Base-by-base conservation (phyloP, 441 rosid species). In the Gossypium gossypioides region DNA sequence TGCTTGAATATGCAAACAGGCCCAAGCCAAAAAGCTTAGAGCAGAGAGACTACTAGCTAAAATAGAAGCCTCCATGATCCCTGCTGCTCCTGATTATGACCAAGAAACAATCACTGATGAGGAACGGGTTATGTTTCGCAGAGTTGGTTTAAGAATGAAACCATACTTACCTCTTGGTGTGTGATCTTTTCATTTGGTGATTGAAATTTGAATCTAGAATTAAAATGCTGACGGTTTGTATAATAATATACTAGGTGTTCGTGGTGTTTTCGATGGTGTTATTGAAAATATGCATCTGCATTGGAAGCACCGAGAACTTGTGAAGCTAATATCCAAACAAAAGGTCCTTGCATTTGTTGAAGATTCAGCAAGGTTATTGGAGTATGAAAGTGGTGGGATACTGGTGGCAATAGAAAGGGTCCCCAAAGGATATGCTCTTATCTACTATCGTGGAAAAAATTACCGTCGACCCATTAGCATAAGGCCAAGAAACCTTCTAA, bases 241-340 rank as follows among this genome's bases (percentile, higher is more conserved):
- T 71, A 22, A 56, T 76, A 51, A 69, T 71, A 3, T 77, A 4
- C 72, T 84, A 94, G 97, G 97, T 72, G 84, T 94, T 79, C 99
- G 97, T 75, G 99, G 99, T 73, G 94, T 94, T 72, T 94, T 94
- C 73, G 97, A 92, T 84, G 97, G 97, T 37, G 96, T 92, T 65
- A 87, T 94, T 72, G 97, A 94, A 83, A 92, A 94, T 80, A 94
- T 94, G 99, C 99, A 94, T 83, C 75, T 94, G 85, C 97, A 94
- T 64, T 94, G 99, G 97, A 94, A 94, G 85, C 88, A 92, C 81
- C 88, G 97, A 76, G 97, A 94, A 82, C 85, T 94, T 55, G 99
- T 90, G 87, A 94, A 92, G 83, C 91, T 94, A 72, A 90, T 94
- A 81, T 79, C 88, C 67, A 92, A 90, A 76, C 99, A 90, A 80